phyloP scores from a whole-genome alignment of 192 early-diverging fungal genomes.

The Gaertneriomyces sp. region DNA sequence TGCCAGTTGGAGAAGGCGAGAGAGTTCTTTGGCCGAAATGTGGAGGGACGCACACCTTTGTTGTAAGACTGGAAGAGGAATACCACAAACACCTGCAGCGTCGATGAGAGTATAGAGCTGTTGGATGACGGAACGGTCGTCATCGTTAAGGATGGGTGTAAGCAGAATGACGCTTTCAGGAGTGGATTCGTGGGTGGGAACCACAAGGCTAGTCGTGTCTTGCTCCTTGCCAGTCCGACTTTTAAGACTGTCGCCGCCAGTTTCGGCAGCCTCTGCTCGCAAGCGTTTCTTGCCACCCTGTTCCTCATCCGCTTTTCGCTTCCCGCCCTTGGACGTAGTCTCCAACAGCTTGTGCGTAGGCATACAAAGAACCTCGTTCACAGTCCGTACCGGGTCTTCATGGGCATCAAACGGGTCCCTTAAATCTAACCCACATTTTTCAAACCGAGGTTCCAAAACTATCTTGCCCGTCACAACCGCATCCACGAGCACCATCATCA shows the following conservation, averaged over 20 bases:
- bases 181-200: not conserved
- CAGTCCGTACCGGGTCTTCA: too few species aligned
- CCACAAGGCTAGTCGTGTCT: not conserved
- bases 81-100: slow-evolving; percentile 4
- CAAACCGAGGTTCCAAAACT: slow-evolving; percentile 11
- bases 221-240: not conserved
- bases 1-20: not conserved
- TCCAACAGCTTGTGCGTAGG: too few species aligned
- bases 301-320: slow-evolving; percentile 1
- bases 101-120: slow-evolving; percentile 15
- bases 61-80: slow-evolving; percentile 1
- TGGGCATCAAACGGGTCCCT: too few species aligned
- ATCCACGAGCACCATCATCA: slow-evolving; percentile 27
- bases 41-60: not conserved
- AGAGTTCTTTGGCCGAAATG: not conserved
- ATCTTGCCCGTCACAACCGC: slow-evolving; percentile 2
- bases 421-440: not conserved
- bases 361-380: too few species aligned
- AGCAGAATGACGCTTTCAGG: not conserved
- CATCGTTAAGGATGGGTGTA: slow-evolving; percentile 11
- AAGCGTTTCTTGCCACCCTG: not conserved
- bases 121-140: slow-evolving; percentile 9
- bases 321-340: not conserved
- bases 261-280: too few species aligned
- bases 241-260: not conserved